Base-by-base conservation (phyloP, 192 early-diverging fungal species). In the Geranomyces michiganensis region DNA sequence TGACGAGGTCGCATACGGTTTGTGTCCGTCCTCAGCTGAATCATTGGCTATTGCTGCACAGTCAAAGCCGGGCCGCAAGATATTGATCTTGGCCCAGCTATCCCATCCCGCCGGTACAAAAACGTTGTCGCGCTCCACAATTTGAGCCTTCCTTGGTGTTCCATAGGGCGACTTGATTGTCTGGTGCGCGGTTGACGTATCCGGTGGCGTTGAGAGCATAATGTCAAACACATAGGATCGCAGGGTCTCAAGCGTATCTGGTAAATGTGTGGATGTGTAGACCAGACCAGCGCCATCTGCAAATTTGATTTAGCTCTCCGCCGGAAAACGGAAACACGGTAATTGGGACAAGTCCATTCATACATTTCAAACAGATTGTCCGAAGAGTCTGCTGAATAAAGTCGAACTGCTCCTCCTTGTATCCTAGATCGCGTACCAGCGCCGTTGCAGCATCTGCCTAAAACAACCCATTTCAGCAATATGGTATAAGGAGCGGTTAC, bases 91-190 rank as follows among this genome's bases (percentile, higher is more conserved):
- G 31, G 90, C 90, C 83, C 89, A 91, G 21, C 91, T 90, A 77
- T 98, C 96, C 96, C 94, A 98, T 15, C 96, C 96, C 33, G 90
- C 78, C 9, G 96, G 96, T 41, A 98, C 91, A 76, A 93, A 80
- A 32, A 96, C 92, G 32, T 84, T 81, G 67, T 96, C 93, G 44
- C 94, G 90, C 49, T 96, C 95, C 41, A 96, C 88, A 4, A 94
- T 89, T 58, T 93, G 88, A 0, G 94, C 89, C 2, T 60, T 60
- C 31, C 4, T 60, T 7, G 58, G 15, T 17, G 17, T 4, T 27
- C 21, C 29, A 27, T 31, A 32, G 1, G 58, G 58, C 58, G 58
- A 60, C 17, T 27, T 33, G 58, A 32, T 8, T 17, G 58, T 19
- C 30, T 8, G 3, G 58, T 17, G 4, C 7, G 31, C 17, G 8